Conservation (phyloP, 1,284 basidiomycete species). For the Trichosporon sp. region DNA sequence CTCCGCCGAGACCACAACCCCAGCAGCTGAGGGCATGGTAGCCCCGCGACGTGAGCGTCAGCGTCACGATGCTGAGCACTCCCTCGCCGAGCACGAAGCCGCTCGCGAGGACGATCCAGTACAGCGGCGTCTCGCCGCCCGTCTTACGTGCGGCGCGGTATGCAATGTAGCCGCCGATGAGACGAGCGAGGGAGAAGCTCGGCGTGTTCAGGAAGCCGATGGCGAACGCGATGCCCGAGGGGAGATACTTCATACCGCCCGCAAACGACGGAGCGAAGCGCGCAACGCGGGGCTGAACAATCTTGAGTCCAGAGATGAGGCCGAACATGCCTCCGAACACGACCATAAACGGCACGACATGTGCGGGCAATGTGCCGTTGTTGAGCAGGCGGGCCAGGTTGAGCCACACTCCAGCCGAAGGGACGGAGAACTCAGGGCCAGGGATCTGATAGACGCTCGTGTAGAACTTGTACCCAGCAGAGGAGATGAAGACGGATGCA, state of each 20-base stretch:
- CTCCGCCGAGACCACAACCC: constrained; percentile 65
- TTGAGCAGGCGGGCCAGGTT: constrained; percentile 79
- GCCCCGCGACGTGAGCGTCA: constrained; percentile 68
- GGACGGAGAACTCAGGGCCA: constrained; percentile 86
- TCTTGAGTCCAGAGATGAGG: constrained; percentile 51
- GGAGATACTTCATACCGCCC: constrained; percentile 61
- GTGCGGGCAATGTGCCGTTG: constrained; percentile 72
- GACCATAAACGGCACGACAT: constrained; percentile 74
- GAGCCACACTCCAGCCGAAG: constrained; percentile 76
- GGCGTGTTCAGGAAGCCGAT: constrained; percentile 85
- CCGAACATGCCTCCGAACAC: constrained; percentile 67
- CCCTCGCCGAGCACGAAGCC: constrained; percentile 93
- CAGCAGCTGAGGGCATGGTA: constrained; percentile 71
- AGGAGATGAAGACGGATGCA: constrained; percentile 79
- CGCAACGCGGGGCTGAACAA: background rate
- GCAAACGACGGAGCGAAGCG: constrained; percentile 35
- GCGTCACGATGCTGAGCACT: constrained; percentile 73
- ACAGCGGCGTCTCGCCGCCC: constrained; percentile 56
- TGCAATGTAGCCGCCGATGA: constrained; percentile 81
- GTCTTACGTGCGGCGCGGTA: constrained; percentile 56
- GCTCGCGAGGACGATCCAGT: constrained; percentile 79
- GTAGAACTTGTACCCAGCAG: constrained; percentile 82
- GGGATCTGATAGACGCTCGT: constrained; percentile 68
- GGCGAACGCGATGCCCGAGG: constrained; percentile 81
- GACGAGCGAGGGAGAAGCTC: constrained; percentile 83